These are phyloP conservation scores for Tricholoma flavovirens DNA, from an alignment of 768 basidiomycete genomes.

Conservation along the genomic window DNA sequence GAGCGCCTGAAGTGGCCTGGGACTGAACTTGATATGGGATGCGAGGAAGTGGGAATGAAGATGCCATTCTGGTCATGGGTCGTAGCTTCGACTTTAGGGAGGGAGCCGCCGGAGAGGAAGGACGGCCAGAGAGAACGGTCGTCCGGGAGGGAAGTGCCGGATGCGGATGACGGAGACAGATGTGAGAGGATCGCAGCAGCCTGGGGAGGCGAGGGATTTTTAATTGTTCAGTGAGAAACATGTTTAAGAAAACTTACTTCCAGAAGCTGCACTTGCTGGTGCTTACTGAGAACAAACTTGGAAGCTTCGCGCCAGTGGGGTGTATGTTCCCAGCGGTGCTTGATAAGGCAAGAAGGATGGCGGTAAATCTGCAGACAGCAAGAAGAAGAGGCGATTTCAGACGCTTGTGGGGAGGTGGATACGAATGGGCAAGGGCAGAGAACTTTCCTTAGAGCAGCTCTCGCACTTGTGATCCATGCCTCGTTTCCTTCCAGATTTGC, in stretches of 20 bases:
- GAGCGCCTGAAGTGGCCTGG: slow-evolving; percentile 29
- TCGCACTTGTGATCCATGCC: slow-evolving; percentile 89
- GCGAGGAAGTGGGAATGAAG: slow-evolving; percentile 11
- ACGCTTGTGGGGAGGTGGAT: not conserved
- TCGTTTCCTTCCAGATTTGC: slow-evolving; percentile 61
- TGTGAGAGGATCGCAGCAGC: slow-evolving; percentile 95
- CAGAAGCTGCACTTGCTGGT: slow-evolving; percentile 94
- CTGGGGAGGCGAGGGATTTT: slow-evolving; percentile 27
- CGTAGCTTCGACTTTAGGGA: slow-evolving; percentile 44
- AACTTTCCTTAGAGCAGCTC: slow-evolving; percentile 83
- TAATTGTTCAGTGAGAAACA: not conserved
- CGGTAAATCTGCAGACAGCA: slow-evolving; percentile 58
- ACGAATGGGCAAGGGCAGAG: slow-evolving; percentile 1
- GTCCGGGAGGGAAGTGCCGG: slow-evolving; percentile 80
- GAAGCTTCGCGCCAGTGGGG: slow-evolving; percentile 93
- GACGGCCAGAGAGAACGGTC: slow-evolving; percentile 92
- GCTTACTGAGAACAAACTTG: slow-evolving; percentile 88
- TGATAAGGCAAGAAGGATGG: slow-evolving; percentile 92
- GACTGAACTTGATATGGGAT: slow-evolving; percentile 48
- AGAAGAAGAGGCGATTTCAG: not conserved
- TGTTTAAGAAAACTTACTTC: slow-evolving; percentile 48
- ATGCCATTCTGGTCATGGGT: slow-evolving; percentile 9
- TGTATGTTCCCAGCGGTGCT: slow-evolving; percentile 97
- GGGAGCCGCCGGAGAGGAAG: slow-evolving; percentile 65
- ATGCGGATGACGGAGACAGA: slow-evolving; percentile 56